Conservation (phyloP, 352 stramenopile species). For the Globisporangium splendens region DNA sequence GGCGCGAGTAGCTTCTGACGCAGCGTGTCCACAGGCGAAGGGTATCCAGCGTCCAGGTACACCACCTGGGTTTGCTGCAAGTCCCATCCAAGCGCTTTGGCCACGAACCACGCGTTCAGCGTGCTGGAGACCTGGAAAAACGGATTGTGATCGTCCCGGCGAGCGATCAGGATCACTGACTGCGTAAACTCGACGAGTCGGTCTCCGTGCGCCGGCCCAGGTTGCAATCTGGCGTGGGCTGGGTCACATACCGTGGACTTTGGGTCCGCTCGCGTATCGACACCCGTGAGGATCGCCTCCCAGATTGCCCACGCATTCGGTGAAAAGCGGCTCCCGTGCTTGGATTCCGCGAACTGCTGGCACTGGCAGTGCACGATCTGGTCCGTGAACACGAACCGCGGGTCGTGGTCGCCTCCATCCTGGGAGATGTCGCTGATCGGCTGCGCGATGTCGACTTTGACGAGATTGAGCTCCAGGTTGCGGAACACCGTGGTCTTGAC, state of each 20-base stretch:
- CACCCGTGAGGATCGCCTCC: too few relatives aligned
- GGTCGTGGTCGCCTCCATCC: constrained; percentile 22
- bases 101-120: constrained; percentile 25
- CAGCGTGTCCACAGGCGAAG: constrained; percentile 36
- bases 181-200: neutral
- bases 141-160: constrained; percentile 26
- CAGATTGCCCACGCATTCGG: too few relatives aligned
- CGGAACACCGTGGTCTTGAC: constrained; percentile 8
- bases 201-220: too few relatives aligned
- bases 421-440: constrained; percentile 20
- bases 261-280: too few relatives aligned
- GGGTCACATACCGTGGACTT: too few relatives aligned
- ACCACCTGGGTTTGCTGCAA: constrained; percentile 32
- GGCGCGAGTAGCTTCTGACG: constrained; percentile 37
- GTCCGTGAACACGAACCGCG: constrained; percentile 13
- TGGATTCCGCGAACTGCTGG: neutral
- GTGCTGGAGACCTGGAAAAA: constrained; percentile 23
- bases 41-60: constrained; percentile 39
- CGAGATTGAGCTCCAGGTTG: constrained; percentile 11
- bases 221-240: too few relatives aligned
- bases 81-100: constrained; percentile 23
- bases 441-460: neutral
- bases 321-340: too few relatives aligned
- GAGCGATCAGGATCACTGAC: constrained; percentile 17
- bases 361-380: constrained; percentile 9